phyloP scores from a whole-genome alignment of 305 asterid genomes.

The Rubia occidens region DNA sequence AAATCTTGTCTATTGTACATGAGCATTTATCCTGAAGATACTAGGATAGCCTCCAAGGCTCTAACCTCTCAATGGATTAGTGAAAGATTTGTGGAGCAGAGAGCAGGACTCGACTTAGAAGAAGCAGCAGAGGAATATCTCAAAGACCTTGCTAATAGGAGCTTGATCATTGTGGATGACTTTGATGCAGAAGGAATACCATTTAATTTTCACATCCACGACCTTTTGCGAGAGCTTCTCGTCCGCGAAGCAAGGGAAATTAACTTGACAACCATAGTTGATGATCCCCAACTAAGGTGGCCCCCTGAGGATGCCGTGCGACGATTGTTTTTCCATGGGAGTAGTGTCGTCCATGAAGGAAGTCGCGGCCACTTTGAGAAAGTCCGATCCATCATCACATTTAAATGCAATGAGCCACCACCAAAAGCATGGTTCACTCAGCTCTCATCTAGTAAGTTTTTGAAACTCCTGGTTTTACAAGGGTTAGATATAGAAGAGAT shows the following conservation, averaged over 20 bases:
- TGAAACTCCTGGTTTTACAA: slow-evolving; percentile 13
- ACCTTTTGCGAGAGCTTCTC: slow-evolving; percentile 13
- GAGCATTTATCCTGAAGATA: slow-evolving; percentile 18
- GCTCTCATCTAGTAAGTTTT: slow-evolving; percentile 9
- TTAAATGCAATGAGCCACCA: background rate
- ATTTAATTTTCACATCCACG: slow-evolving; percentile 9
- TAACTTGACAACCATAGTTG: slow-evolving; percentile 5
- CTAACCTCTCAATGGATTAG: slow-evolving; percentile 9
- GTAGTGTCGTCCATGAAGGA: background rate
- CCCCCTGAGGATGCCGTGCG: background rate
- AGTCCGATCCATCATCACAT: background rate
- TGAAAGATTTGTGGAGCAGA: slow-evolving; percentile 12
- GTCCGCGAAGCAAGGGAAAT: slow-evolving; percentile 14
- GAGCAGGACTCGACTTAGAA: background rate
- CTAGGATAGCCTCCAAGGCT: background rate
- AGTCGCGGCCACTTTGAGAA: background rate
- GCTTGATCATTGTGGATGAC: background rate
- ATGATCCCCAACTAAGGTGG: background rate
- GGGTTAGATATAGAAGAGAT: slow-evolving; percentile 1
- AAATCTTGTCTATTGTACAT: slow-evolving; percentile 7
- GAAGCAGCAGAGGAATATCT: slow-evolving; percentile 14
- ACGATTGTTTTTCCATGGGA: slow-evolving; percentile 1
- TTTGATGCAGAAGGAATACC: background rate
- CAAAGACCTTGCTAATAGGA: slow-evolving; percentile 18
- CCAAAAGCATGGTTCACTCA: background rate